phyloP scores from a whole-genome alignment of 2,329 filamentous ascomycete genomes.

The Aspergillus candidus region DNA sequence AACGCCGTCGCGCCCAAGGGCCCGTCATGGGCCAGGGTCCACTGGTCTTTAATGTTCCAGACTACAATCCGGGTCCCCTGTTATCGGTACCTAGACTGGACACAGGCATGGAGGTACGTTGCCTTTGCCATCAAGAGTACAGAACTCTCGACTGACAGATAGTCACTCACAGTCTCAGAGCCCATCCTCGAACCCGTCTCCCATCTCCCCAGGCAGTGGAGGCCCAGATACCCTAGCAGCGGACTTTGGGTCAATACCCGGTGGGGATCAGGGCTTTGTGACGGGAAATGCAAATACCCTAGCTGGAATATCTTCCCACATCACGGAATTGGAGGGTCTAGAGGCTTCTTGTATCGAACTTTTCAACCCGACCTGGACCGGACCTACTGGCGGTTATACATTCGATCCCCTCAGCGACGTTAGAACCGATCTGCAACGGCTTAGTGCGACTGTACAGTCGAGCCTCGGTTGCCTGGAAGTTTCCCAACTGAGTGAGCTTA shows the following conservation, averaged over 20 bases:
- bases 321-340: neutral
- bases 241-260: neutral
- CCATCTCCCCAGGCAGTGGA: slow-evolving; percentile 1
- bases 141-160: too few species aligned
- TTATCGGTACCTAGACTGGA: too few species aligned
- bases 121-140: too few species aligned
- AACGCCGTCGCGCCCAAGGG: too few species aligned
- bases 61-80: too few species aligned
- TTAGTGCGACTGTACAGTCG: neutral
- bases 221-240: neutral
- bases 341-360: neutral
- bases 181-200: neutral
- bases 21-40: too few species aligned
- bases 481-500: slow-evolving; percentile 1
- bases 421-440: neutral
- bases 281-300: neutral
- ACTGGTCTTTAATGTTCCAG: too few species aligned
- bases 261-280: too few species aligned
- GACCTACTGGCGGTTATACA: neutral
- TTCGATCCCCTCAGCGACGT: neutral
- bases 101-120: too few species aligned
- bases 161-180: neutral
- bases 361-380: neutral
- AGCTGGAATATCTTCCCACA: neutral
- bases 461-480: neutral